Base-by-base conservation (phyloP, 208 protist species). In the Leishmania aethiopica region DNA sequence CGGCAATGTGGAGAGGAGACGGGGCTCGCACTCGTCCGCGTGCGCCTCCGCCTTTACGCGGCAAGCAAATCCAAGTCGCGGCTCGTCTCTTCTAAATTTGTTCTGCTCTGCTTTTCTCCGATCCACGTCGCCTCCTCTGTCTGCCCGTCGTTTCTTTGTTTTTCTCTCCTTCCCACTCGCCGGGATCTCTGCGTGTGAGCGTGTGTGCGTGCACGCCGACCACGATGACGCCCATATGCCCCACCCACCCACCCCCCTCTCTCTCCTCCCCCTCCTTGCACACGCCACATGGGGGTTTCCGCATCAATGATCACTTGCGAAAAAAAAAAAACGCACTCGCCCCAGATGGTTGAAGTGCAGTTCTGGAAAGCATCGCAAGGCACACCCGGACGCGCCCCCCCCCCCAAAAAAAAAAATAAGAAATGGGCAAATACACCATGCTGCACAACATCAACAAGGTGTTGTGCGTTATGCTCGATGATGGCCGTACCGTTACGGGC, bases 401-500 rank as follows among this genome's bases (percentile, higher is more conserved):
- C 60, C 32, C 15, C 7, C 25, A 0, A 7, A 32, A 40, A 45
- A 57, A 17, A 73, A 79, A n/a, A 83, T 22, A 17, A 28, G 90
- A 42, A 32, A 97, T 96, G 92, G 91, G 85, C 51, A 88, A 86
- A 15, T 81, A 89, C 40, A 96, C 86, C 25, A 97, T 97, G 92
- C 72, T 96, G 71, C 71, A 91, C 84, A 93, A 97, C 88, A 95
- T 97, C 77, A 96, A 96, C 86, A 92, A 92, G 84, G 83, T 85
- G 75, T 83, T 97, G 74, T 80, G 82, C 72, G 84, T 97, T 32
- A 84, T 89, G 19, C 78, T 95, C 25, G 91, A 94, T 82, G 94
- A 97, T 74, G 91, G 90, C n/a, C 91, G 94, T 45, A 88, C 85
- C 62, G 77, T 97, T 67, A 91, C 84, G 0, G 94, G 94, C 49